Evolutionary conservation across 352 stramenopile species (phyloP), one percentile per base, ranked within the genome.

Genomic region (Globisporangium takayamanum): DNA sequence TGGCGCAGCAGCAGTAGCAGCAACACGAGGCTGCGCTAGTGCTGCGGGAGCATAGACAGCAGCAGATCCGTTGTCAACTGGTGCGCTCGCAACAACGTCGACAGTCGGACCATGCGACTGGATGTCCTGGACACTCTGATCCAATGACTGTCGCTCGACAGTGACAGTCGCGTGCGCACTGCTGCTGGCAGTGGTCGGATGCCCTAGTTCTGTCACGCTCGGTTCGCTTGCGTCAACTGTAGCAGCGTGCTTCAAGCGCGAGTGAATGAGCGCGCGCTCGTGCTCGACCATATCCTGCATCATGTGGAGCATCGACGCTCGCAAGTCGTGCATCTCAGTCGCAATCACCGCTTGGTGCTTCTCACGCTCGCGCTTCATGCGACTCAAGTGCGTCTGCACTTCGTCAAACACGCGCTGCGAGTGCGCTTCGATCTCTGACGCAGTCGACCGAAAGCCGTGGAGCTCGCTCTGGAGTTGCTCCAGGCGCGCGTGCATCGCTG

Each of bases 251-350:
- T 76, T 62, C 18, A 87, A 39, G 0, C 69, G 67, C 30, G 66
- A 50, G 22, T 76, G 76, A 50, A 88, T 78, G 22, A 70, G 70
- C 42, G 74, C 55, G 8, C 72, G 76, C 56, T 89, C 77, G 41
- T 84, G 70, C 53, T 75, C 68, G 8, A 87, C 70, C 57, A 88
- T 62, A 46, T 88, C 77, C 36, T 73, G 68, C 25, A 78, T 87
- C 44, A 76, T 64, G 15, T 62, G 55, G 16, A 83, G 56, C 48
- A 88, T 72, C n/a, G 82, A 73, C 3, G 57, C 55, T 25, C 78
- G 73, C 41, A 90, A 53, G 37, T 77, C 63, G 66, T 78, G 69
- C 78, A 90, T 90, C 59, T 90, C 78, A n/a, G 60, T 70, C 11
- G 75, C 54, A 60, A 90, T 76, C 59, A 77, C 74, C n/a, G 77